Base-by-base conservation (phyloP, 2,329 filamentous ascomycete genomes). In the Trichoderma lentiforme region DNA sequence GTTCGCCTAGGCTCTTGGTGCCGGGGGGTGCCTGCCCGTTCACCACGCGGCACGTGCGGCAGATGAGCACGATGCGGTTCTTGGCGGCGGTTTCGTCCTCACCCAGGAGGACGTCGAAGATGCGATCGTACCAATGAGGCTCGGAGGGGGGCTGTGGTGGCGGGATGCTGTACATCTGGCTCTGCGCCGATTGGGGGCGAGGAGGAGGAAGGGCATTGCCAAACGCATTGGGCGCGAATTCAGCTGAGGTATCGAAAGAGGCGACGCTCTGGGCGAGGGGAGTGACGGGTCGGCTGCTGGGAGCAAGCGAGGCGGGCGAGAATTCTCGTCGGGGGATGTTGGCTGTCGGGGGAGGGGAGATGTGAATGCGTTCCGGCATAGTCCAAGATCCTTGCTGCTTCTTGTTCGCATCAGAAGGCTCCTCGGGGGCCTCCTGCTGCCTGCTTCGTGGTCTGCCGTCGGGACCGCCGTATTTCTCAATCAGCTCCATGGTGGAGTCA, bases 11-110 rank as follows among this genome's bases (percentile, higher is more conserved):
- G 0, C 86, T 89, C 76, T 90, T 92, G 0, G 92, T 91, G 1
- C 96, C 96, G 0, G 96, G 95, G 2, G 96, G 95, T 4, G 96
- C 96, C 80, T 98, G 96, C 0, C 97, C 96, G 79, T 99, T 99
- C 62, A 99, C 95, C 1, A 98, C 87, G 34, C 93, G 88, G 80
- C 96, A 99, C 51, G 88, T 86, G 36, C 85, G 82, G 82, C 96
- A 99, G 70, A 99, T 93, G 74, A 99, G 85, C 8, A 91, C 95
- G 72, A 97, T 89, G 21, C 96, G 90, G 81, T 98, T 98, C 84
- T 94, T 97, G 3, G 95, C 89, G 14, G 93, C 90, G 5, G 93
- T 97, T 82, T 99, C 96, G 78, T 99, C 96, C 79, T 99, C 96
- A 64, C 96, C 96, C 0, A 99, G 87, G 30, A 99, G 89, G 0